phyloP scores from a whole-genome alignment of 306 rosid species.

The Prunus salicina region DNA sequence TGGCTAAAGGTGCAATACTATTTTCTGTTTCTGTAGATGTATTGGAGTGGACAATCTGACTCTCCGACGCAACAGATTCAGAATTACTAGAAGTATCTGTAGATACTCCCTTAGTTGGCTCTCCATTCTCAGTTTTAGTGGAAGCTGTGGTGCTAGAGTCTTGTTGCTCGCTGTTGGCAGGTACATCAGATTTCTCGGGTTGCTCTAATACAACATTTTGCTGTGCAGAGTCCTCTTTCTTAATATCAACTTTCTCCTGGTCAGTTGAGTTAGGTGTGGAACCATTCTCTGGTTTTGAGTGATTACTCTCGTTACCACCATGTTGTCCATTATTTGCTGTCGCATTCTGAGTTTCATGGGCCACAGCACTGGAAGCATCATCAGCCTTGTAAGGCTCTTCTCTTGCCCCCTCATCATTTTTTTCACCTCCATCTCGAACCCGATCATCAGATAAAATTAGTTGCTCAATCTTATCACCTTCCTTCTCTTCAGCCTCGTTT shows the following conservation, averaged over 20 bases:
- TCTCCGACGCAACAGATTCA: not conserved
- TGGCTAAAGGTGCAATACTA: slow-evolving; percentile 5
- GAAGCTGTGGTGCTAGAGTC: slow-evolving; percentile 33
- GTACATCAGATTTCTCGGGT: slow-evolving; percentile 31
- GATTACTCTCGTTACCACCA: slow-evolving; percentile 34
- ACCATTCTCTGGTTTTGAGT: slow-evolving; percentile 29
- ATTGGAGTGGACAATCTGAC: slow-evolving; percentile 3
- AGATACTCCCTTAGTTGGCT: slow-evolving; percentile 30
- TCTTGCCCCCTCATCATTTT: slow-evolving; percentile 47
- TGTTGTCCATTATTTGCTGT: slow-evolving; percentile 33
- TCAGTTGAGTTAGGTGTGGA: slow-evolving; percentile 15
- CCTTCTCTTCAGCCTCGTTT: slow-evolving; percentile 38
- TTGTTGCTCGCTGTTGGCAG: slow-evolving; percentile 27
- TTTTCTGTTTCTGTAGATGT: slow-evolving; percentile 9
- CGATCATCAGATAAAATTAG: slow-evolving; percentile 43
- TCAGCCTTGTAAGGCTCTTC: slow-evolving; percentile 75
- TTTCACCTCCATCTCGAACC: slow-evolving; percentile 55
- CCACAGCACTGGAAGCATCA: slow-evolving; percentile 81
- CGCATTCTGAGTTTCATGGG: slow-evolving; percentile 37
- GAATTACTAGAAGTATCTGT: slow-evolving; percentile 32
- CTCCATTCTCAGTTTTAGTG: slow-evolving; percentile 27
- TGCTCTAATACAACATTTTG: slow-evolving; percentile 27
- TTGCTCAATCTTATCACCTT: slow-evolving; percentile 45
- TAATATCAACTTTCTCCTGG: slow-evolving; percentile 33
- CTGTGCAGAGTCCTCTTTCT: slow-evolving; percentile 36